phyloP scores from a whole-genome alignment of 768 basidiomycete species.

The Gymnopilus junonius region DNA sequence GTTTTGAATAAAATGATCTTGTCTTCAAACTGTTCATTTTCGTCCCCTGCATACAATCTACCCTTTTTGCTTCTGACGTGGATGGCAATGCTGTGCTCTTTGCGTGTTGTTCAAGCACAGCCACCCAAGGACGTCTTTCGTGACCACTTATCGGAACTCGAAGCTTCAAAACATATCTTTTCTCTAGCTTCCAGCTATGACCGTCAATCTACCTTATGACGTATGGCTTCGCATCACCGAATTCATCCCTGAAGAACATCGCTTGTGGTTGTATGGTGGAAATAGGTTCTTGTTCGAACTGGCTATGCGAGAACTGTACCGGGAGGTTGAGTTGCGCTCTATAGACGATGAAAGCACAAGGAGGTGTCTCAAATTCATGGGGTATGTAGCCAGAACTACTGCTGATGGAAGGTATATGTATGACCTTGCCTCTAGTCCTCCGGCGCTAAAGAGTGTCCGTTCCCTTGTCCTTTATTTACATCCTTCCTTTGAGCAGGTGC shows the following conservation, averaged over 20 bases:
- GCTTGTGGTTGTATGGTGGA: background rate
- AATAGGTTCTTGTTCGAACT: background rate
- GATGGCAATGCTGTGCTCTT: no score
- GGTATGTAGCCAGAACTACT: background rate
- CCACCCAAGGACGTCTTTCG: no score
- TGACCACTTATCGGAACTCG: no score
- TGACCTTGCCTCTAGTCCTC: background rate
- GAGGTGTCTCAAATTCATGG: background rate
- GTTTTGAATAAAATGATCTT: background rate
- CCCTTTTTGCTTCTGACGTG: background rate
- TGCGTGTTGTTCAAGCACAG: no score
- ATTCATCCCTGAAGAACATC: background rate
- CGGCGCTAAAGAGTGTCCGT: background rate
- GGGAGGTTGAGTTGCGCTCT: background rate
- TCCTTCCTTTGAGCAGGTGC: background rate
- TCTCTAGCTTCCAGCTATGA: background rate
- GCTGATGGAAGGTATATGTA: no score
- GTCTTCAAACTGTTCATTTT: no score
- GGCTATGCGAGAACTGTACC: background rate
- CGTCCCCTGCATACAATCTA: no score
- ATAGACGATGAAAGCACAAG: background rate
- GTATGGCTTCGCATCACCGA: background rate
- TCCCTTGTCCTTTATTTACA: background rate
- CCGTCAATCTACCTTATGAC: background rate
- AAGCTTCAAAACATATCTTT: no score